These are phyloP conservation scores for Hymenoscyphus salicellus DNA, from an alignment of 2,329 filamentous ascomycete genomes.

Conservation along the genomic window DNA sequence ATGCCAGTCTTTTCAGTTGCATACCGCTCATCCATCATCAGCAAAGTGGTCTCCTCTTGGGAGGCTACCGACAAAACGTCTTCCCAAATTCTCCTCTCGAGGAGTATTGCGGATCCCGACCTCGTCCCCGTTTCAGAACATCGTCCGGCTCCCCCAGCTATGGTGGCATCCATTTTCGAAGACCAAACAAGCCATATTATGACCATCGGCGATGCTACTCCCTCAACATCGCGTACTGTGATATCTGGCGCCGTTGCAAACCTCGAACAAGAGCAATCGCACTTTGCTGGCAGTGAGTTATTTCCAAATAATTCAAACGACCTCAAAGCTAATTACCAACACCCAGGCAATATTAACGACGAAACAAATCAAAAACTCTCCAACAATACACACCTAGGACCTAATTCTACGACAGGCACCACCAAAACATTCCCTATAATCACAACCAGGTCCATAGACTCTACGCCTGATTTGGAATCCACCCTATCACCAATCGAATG, in stretches of 20 bases:
- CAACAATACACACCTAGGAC: background rate
- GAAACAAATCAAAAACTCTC: background rate
- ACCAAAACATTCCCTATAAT: background rate
- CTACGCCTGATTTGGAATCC: slow-evolving; percentile 1
- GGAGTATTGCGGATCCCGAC: slow-evolving; percentile 41
- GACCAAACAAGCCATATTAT: slow-evolving; percentile 30
- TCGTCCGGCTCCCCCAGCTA: slow-evolving; percentile 8
- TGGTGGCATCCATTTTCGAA: slow-evolving; percentile 32
- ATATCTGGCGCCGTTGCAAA: background rate
- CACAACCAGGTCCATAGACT: background rate
- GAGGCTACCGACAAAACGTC: slow-evolving; percentile 40
- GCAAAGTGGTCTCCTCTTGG: slow-evolving; percentile 20
- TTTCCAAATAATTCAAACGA: background rate
- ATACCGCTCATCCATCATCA: slow-evolving; percentile 28
- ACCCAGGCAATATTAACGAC: background rate
- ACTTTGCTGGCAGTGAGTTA: background rate
- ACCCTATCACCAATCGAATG: background rate
- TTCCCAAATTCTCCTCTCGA: slow-evolving; percentile 47
- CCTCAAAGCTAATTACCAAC: background rate
- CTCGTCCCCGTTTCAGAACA: slow-evolving; percentile 25
- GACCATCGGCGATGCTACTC: slow-evolving; percentile 27
- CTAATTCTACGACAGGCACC: background rate
- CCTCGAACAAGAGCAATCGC: background rate
- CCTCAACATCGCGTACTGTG: background rate
- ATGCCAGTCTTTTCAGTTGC: slow-evolving; percentile 23